A percentile compares a stretch with the other conserved stretches of the same genome.
These are phyloP conservation scores for Grosmannia huntii DNA, from an alignment of 2,329 filamentous ascomycete species.

Conservation along the genomic window DNA sequence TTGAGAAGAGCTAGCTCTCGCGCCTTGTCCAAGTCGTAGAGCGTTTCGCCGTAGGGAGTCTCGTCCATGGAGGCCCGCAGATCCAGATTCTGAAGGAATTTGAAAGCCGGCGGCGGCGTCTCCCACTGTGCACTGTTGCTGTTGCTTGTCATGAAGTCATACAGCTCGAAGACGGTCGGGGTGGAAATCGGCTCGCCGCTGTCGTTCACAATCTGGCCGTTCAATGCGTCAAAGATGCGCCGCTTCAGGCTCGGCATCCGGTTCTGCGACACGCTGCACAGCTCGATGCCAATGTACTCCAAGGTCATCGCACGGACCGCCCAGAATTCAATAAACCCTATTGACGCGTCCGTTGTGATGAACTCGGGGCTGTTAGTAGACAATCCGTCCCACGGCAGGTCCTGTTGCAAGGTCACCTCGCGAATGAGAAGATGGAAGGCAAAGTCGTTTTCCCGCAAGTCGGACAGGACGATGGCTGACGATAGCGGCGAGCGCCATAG, in stretches of 20 bases:
- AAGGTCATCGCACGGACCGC: conserved; percentile 63
- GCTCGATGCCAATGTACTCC: conserved; percentile 75
- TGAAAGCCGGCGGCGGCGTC: conserved; percentile 37
- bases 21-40: conserved; percentile 60
- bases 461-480: conserved; percentile 57
- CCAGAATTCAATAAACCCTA: conserved; percentile 65
- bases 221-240: conserved; percentile 57
- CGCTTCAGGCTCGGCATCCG: conserved; percentile 58
- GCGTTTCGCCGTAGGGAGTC: conserved; percentile 34
- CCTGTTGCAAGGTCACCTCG: conserved; percentile 57
- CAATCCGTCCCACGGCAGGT: conserved; percentile 61
- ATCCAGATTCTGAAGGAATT: conserved; percentile 53
- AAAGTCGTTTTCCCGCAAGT: conserved; percentile 69
- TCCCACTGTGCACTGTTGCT: conserved; percentile 37
- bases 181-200: conserved; percentile 54
- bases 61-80: conserved; percentile 51
- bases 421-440: conserved; percentile 64
- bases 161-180: conserved; percentile 76
- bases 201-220: conserved; percentile 58
- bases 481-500: conserved; percentile 80
- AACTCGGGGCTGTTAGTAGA: conserved; percentile 51
- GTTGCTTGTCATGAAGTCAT: conserved; percentile 64
- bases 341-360: conserved; percentile 52
- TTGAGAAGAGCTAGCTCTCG: conserved; percentile 62
- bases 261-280: conserved; percentile 63